Conservation (phyloP, 441 rosid genomes). For the Biscutella laevigata region DNA sequence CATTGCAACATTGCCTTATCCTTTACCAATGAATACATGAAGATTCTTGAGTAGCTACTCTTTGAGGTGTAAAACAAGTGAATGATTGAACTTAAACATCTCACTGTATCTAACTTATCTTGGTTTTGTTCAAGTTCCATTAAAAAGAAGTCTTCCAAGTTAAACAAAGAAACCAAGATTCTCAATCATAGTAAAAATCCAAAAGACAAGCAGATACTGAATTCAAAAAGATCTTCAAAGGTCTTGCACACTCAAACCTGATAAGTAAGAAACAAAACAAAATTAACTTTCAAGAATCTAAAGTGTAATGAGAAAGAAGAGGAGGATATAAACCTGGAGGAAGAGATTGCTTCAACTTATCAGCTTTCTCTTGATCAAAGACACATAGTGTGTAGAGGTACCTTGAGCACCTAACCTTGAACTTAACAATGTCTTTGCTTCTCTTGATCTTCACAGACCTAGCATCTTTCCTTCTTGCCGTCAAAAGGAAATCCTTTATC, state of each 20-base stretch:
- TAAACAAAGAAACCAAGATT: too few relatives aligned
- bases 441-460: slow-evolving; percentile 65
- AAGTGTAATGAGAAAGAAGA: neutral
- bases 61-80: too few relatives aligned
- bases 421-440: slow-evolving; percentile 56
- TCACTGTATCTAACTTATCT: too few relatives aligned
- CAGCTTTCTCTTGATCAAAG: slow-evolving; percentile 55
- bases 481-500: slow-evolving; percentile 67
- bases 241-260: slow-evolving; percentile 70
- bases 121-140: too few relatives aligned
- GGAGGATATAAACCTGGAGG: slow-evolving; percentile 41
- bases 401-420: slow-evolving; percentile 71
- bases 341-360: slow-evolving; percentile 64
- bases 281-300: neutral
- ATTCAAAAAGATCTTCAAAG: slow-evolving; percentile 27
- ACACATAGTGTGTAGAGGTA: slow-evolving; percentile 63
- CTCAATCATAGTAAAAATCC: too few relatives aligned
- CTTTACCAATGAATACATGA: too few relatives aligned
- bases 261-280: neutral
- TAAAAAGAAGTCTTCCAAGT: too few relatives aligned
- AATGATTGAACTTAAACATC: too few relatives aligned
- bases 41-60: too few relatives aligned
- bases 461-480: slow-evolving; percentile 67
- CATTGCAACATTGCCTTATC: too few relatives aligned
- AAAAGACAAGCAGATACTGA: slow-evolving; percentile 16